phyloP scores from a whole-genome alignment of 495 filamentous ascomycete species.

The Cryomyces minteri region DNA sequence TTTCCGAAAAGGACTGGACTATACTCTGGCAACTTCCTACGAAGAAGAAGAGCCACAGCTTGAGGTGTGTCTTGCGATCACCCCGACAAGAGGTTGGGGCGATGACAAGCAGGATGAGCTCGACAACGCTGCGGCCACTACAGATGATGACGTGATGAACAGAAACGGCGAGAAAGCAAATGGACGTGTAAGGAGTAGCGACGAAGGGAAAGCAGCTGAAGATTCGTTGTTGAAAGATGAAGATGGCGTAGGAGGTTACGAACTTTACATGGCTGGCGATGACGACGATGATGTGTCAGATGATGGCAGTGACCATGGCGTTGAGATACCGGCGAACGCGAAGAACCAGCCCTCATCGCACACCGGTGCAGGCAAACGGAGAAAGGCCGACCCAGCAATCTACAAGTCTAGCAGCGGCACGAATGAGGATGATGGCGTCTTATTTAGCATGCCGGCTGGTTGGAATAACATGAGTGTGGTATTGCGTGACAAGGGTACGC shows the following conservation, averaged over 20 bases:
- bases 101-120: constrained; percentile 24
- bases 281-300: constrained; percentile 46
- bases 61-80: constrained; percentile 74
- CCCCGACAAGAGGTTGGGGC: constrained; percentile 69
- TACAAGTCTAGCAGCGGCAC: constrained; percentile 40
- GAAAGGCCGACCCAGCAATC: constrained; percentile 44
- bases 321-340: constrained; percentile 8
- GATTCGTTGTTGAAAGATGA: constrained; percentile 10
- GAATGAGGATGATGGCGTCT: constrained; percentile 54
- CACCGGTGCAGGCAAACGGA: constrained; percentile 18
- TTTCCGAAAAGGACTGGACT: constrained; percentile 77
- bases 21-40: constrained; percentile 76
- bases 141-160: constrained; percentile 1
- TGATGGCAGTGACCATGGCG: constrained; percentile 8
- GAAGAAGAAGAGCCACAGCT: constrained; percentile 57
- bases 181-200: constrained; percentile 1
- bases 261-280: constrained; percentile 83
- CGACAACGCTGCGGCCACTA: constrained; percentile 6
- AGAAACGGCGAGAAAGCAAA: neutral
- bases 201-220: neutral
- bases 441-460: constrained; percentile 70
- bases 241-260: constrained; percentile 57
- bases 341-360: constrained; percentile 3
- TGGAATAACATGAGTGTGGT: constrained; percentile 90
- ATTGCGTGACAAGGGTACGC: constrained; percentile 63